These are phyloP conservation scores for Penicillium lagena DNA, from an alignment of 495 filamentous ascomycete species.

Conservation along the genomic window DNA sequence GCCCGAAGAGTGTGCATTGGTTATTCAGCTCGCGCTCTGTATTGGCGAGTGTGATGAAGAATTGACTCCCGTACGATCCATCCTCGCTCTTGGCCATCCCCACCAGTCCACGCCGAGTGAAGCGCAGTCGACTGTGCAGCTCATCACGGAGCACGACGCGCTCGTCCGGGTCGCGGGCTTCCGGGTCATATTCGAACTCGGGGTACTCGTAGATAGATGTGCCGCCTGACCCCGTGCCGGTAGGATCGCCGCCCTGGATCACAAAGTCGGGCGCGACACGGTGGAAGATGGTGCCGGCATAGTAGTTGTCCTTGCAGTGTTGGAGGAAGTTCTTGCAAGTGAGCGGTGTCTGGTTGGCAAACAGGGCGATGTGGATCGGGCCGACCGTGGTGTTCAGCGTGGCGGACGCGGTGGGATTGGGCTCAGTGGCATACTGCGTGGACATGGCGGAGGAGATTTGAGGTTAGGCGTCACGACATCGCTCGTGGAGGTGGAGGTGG, in stretches of 20 bases:
- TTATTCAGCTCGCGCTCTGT: conserved; percentile 78
- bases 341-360: conserved; percentile 86
- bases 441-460: conserved; percentile 54
- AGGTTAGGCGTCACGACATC: too few species aligned
- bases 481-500: too few species aligned
- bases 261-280: conserved; percentile 88
- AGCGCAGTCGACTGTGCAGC: conserved; percentile 84
- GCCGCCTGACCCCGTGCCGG: conserved; percentile 85
- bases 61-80: conserved; percentile 83
- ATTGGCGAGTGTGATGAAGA: conserved; percentile 84
- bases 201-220: conserved; percentile 86
- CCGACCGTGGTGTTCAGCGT: conserved; percentile 84
- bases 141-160: conserved; percentile 75
- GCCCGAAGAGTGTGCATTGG: conserved; percentile 90
- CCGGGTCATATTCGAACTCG: conserved; percentile 64
- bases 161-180: conserved; percentile 50
- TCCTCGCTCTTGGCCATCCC: conserved; percentile 79
- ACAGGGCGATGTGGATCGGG: conserved; percentile 84
- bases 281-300: conserved; percentile 87
- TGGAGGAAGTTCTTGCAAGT: conserved; percentile 95
- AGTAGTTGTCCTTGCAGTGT: conserved; percentile 90
- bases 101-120: conserved; percentile 82
- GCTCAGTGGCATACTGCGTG: conserved; percentile 87
- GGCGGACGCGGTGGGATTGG: conserved; percentile 82
- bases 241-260: conserved; percentile 90